Conservation (phyloP, 2,329 filamentous ascomycete species). For the Aaosphaeria pasadenensis region DNA sequence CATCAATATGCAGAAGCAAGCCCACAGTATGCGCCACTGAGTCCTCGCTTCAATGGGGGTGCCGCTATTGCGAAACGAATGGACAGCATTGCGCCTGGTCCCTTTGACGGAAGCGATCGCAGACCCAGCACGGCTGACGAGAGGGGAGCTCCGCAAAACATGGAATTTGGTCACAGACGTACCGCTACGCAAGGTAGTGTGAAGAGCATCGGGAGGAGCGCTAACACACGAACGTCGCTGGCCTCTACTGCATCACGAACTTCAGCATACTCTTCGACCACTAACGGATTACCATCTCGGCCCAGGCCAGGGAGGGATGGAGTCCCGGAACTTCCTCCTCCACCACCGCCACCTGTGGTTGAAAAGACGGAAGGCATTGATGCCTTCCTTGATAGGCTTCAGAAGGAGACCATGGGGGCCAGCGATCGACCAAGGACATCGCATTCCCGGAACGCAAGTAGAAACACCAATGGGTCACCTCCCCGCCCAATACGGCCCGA, state of each 20-base stretch:
- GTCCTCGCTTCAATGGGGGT: slow-evolving; percentile 43
- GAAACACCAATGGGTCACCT: too few species aligned
- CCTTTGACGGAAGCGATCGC: slow-evolving; percentile 53
- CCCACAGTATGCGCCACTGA: slow-evolving; percentile 47
- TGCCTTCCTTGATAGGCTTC: slow-evolving; percentile 34
- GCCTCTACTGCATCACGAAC: slow-evolving; percentile 27
- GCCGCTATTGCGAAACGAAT: slow-evolving; percentile 58
- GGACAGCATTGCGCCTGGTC: slow-evolving; percentile 64
- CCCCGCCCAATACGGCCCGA: too few species aligned
- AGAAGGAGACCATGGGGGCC: slow-evolving; percentile 22
- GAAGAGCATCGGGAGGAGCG: slow-evolving; percentile 22
- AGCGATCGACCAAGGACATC: too few species aligned
- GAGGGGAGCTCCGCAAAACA: slow-evolving; percentile 22
- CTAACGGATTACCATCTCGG: slow-evolving; percentile 19
- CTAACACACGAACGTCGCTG: slow-evolving; percentile 24
- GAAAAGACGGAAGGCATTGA: slow-evolving; percentile 33
- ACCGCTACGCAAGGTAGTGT: slow-evolving; percentile 34
- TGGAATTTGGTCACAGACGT: slow-evolving; percentile 32
- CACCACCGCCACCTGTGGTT: slow-evolving; percentile 14
- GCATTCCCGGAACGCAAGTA: too few species aligned
- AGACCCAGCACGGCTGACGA: slow-evolving; percentile 35
- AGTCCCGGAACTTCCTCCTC: slow-evolving; percentile 13
- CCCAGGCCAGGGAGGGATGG: slow-evolving; percentile 15
- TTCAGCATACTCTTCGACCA: slow-evolving; percentile 29
- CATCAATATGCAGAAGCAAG: slow-evolving; percentile 31